Evolutionary conservation across 495 filamentous ascomycete genomes (phyloP).

Genomic region (Tetracladium setigerum): DNA sequence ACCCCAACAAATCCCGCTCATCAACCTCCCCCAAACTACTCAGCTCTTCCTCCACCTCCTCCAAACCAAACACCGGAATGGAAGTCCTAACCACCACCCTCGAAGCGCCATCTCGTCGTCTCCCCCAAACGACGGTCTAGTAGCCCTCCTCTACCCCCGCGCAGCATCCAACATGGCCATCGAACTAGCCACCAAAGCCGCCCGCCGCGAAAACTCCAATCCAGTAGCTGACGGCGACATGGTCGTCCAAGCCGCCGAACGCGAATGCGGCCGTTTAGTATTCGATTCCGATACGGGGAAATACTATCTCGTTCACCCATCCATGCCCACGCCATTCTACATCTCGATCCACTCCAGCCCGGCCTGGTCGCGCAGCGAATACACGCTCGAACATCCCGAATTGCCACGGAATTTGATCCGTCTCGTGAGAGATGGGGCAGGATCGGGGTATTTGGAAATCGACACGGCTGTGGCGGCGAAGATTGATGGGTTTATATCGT

Average conservation of each 20-base stretch:
- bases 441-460: slow-evolving; percentile 42
- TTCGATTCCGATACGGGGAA: slow-evolving; percentile 55
- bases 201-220: slow-evolving; percentile 42
- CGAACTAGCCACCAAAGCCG: slow-evolving; percentile 49
- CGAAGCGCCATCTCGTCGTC: slow-evolving; percentile 46
- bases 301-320: slow-evolving; percentile 69
- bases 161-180: slow-evolving; percentile 63
- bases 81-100: slow-evolving; percentile 54
- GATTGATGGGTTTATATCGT: slow-evolving; percentile 61
- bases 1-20: slow-evolving; percentile 41
- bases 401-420: slow-evolving; percentile 41
- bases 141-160: slow-evolving; percentile 66
- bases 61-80: slow-evolving; percentile 28
- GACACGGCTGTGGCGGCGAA: slow-evolving; percentile 42
- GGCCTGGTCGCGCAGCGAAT: slow-evolving; percentile 49
- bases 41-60: slow-evolving; percentile 7
- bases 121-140: slow-evolving; percentile 59
- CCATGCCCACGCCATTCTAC: slow-evolving; percentile 49
- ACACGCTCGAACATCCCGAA: slow-evolving; percentile 54
- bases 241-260: slow-evolving; percentile 55
- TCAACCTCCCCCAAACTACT: slow-evolving; percentile 8
- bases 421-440: slow-evolving; percentile 43
- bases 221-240: slow-evolving; percentile 21
- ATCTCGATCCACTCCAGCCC: slow-evolving; percentile 41
- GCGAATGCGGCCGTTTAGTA: slow-evolving; percentile 63